A percentile compares a stretch with the other conserved stretches of the same genome.
These are phyloP conservation scores for Aspergillus unguis DNA, from an alignment of 2,329 filamentous ascomycete genomes.

Conservation along the genomic window DNA sequence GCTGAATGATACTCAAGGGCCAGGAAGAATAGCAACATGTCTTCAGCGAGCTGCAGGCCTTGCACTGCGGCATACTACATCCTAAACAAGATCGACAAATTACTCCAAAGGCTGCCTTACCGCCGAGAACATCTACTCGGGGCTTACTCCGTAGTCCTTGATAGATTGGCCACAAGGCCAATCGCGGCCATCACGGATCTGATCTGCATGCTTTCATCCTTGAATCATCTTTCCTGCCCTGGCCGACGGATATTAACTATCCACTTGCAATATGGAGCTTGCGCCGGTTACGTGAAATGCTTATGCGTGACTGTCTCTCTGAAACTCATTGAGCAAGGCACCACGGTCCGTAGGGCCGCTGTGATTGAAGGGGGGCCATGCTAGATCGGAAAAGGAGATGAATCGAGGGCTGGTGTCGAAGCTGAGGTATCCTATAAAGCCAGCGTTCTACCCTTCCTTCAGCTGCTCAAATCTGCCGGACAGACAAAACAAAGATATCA, in stretches of 20 bases:
- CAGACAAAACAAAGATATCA: conserved; percentile 18
- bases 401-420: not conserved
- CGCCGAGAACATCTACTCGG: conserved; percentile 13
- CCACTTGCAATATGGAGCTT: conserved; percentile 3
- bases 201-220: not conserved
- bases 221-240: not conserved
- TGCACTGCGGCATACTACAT: not conserved
- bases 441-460: not conserved
- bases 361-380: not conserved
- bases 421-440: conserved; percentile 22
- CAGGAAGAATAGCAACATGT: no score
- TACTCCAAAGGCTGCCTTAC: not conserved
- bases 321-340: conserved; percentile 17
- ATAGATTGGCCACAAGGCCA: conserved; percentile 6
- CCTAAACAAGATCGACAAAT: conserved; percentile 2
- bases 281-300: conserved; percentile 1
- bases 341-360: conserved; percentile 17
- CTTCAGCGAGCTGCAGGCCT: not conserved
- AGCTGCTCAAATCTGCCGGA: conserved; percentile 25
- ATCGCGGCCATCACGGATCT: not conserved
- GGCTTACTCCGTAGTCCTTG: conserved; percentile 14
- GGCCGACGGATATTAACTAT: not conserved
- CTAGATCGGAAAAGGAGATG: not conserved
- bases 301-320: conserved; percentile 8
- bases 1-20: no score